A percentile compares a stretch with the other conserved stretches of the same genome.
phyloP scores from a whole-genome alignment of 225 moss, liverwort and hornwort species.

The Sphagnum contortum region DNA sequence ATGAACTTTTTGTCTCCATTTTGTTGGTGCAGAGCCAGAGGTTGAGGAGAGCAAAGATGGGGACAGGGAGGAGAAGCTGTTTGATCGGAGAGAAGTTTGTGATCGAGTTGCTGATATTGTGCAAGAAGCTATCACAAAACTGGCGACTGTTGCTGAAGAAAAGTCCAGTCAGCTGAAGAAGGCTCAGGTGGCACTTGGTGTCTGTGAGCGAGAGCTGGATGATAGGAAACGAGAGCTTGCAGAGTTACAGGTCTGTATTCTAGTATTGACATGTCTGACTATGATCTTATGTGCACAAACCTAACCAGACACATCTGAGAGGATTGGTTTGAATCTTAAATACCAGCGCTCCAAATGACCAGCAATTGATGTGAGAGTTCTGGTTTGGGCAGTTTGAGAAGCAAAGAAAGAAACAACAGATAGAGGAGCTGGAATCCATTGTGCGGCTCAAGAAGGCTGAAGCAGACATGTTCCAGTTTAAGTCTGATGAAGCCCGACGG shows the following conservation, averaged over 20 bases:
- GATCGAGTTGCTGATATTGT: conserved; percentile 64
- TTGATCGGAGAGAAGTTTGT: conserved; percentile 59
- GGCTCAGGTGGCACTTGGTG: conserved; percentile 48
- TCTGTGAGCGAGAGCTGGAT: conserved; percentile 53
- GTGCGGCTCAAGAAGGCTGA: conserved; percentile 57
- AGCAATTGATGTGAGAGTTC: neutral
- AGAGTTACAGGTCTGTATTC: conserved; percentile 35
- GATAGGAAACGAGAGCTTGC: conserved; percentile 54
- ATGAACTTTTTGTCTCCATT: neutral
- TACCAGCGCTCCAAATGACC: too few relatives aligned
- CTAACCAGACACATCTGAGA: too few relatives aligned
- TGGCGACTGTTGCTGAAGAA: conserved; percentile 57
- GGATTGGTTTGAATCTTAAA: too few relatives aligned
- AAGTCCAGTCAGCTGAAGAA: conserved; percentile 51
- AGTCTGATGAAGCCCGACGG: conserved; percentile 58
- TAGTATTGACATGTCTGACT: too few relatives aligned
- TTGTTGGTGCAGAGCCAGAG: conserved; percentile 36
- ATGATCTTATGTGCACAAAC: too few relatives aligned
- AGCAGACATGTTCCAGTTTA: conserved; percentile 67
- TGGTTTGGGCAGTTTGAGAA: conserved; percentile 29
- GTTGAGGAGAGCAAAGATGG: conserved; percentile 32
- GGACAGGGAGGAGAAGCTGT: conserved; percentile 30
- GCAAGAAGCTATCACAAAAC: conserved; percentile 57
- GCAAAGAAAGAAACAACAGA: conserved; percentile 58
- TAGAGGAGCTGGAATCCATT: conserved; percentile 63